Conservation (phyloP, 805 yeast species). For the Kodamaea neixiangensis region DNA sequence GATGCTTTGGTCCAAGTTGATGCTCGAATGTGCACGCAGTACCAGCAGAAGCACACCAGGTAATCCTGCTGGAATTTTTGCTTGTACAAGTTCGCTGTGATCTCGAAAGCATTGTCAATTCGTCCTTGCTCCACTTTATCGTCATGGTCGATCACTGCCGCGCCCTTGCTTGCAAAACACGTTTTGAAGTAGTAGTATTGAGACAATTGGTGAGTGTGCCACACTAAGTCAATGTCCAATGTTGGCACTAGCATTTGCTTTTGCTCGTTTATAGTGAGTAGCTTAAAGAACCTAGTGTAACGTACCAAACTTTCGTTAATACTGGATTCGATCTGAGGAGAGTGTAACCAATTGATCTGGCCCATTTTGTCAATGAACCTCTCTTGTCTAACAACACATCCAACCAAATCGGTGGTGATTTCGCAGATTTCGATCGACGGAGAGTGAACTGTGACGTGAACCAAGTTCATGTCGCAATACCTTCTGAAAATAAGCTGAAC, state of each 20-base stretch:
- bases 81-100: constrained; percentile 20
- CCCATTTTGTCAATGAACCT: constrained; percentile 22
- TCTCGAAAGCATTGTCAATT: constrained; percentile 18
- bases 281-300: constrained; percentile 19
- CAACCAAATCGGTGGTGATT: constrained; percentile 26
- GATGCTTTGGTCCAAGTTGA: background rate
- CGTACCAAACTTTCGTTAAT: constrained; percentile 18
- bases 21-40: constrained; percentile 9
- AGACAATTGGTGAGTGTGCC: constrained; percentile 31
- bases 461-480: constrained; percentile 17
- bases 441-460: constrained; percentile 12
- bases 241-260: constrained; percentile 23
- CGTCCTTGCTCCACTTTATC: constrained; percentile 25
- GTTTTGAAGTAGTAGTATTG: constrained; percentile 17
- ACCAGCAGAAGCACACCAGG: constrained; percentile 24
- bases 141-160: constrained; percentile 23
- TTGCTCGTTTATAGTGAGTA: constrained; percentile 7
- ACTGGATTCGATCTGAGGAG: constrained; percentile 13
- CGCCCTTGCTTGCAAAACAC: constrained; percentile 8
- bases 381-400: constrained; percentile 24
- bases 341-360: constrained; percentile 19
- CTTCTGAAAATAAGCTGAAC: constrained; percentile 9
- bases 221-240: constrained; percentile 28
- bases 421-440: constrained; percentile 1
- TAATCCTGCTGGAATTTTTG: constrained; percentile 19